Percentiles rank a stretch among this genome's conserved stretches.
These are phyloP conservation scores for Closterium sp. DNA, from an alignment of 139 green algal species.

Conservation along the genomic window DNA sequence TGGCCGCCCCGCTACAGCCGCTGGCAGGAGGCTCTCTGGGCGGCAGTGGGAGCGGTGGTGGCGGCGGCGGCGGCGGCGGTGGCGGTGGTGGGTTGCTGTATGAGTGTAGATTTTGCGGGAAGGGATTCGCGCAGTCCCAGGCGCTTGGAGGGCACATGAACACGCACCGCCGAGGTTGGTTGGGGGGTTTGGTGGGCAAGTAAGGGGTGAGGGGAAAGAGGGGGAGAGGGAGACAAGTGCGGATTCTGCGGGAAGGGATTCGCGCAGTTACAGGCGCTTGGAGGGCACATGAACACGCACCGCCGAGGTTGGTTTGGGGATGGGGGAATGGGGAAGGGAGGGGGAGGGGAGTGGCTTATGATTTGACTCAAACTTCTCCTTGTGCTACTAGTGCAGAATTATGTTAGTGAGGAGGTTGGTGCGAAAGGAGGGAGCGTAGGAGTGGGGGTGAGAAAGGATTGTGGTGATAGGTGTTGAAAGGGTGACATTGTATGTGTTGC, in stretches of 20 bases:
- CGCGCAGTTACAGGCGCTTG: not conserved
- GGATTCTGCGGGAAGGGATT: not conserved
- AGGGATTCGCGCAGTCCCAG: not conserved
- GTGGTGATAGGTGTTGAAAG: too few relatives aligned
- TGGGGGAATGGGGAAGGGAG: too few relatives aligned
- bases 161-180: slow-evolving; percentile 4
- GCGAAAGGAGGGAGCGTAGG: too few relatives aligned
- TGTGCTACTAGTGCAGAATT: too few relatives aligned
- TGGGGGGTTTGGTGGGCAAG: not conserved
- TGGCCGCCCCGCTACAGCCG: not conserved
- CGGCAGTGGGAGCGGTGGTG: not conserved
- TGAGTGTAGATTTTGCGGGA: not conserved
- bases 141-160: slow-evolving; percentile 13
- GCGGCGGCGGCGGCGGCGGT: not conserved
- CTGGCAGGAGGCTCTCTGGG: not conserved
- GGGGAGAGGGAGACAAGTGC: too few relatives aligned
- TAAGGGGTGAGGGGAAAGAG: not conserved
- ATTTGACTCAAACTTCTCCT: too few relatives aligned
- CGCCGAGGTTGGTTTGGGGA: not conserved
- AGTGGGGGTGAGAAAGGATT: too few relatives aligned
- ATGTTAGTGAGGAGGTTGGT: too few relatives aligned
- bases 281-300: not conserved
- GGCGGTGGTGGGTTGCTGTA: not conserved
- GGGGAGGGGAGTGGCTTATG: not conserved
- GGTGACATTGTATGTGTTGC: too few relatives aligned